Conservation (phyloP, 2,329 filamentous ascomycete species). For the Paecilomyces niveus region DNA sequence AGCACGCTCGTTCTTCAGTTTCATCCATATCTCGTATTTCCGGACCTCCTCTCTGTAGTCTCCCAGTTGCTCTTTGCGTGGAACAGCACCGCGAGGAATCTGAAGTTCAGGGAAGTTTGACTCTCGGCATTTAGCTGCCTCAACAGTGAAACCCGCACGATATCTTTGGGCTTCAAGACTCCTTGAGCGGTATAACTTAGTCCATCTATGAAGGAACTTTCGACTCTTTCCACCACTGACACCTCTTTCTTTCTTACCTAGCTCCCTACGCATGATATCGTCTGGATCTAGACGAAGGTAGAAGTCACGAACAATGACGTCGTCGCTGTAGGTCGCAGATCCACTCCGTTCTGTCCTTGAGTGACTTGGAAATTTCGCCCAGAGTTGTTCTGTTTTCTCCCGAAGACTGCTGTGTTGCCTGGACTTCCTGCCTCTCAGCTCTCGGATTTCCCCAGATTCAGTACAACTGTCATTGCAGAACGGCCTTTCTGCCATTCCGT, state of each 20-base stretch:
- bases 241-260: constrained; percentile 1
- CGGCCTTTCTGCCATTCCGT: neutral
- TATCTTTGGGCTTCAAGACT: constrained; percentile 8
- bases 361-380: constrained; percentile 15
- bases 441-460: constrained; percentile 6
- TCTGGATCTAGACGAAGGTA: constrained; percentile 6
- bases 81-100: constrained; percentile 6
- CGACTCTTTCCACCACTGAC: constrained; percentile 4
- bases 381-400: constrained; percentile 4
- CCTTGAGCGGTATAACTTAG: constrained; percentile 2
- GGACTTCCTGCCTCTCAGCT: constrained; percentile 6
- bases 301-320: constrained; percentile 15
- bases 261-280: neutral
- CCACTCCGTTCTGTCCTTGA: constrained; percentile 7
- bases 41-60: constrained; percentile 7
- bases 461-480: neutral
- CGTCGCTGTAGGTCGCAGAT: constrained; percentile 9
- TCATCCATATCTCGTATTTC: neutral
- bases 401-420: neutral
- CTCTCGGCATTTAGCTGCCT: constrained; percentile 7
- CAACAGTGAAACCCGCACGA: constrained; percentile 9
- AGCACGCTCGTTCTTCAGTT: neutral
- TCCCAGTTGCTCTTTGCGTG: constrained; percentile 8
- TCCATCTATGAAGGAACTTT: constrained; percentile 7
- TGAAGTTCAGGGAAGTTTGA: constrained; percentile 11